Conservation (phyloP, 2,329 filamentous ascomycete species). For the Ilyonectria destructans region DNA sequence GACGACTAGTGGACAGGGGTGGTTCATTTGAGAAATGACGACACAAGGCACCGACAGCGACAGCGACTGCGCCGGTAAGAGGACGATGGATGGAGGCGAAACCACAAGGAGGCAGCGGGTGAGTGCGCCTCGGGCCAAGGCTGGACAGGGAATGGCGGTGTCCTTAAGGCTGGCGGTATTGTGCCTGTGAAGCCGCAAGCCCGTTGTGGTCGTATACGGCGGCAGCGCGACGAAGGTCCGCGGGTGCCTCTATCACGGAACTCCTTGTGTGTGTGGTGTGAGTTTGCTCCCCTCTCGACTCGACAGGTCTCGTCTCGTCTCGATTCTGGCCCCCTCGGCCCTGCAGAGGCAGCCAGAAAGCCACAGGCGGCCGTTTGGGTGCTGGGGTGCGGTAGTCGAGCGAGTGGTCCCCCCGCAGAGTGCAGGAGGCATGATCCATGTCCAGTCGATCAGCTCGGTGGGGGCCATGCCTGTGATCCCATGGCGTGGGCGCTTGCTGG, state of each 20-base stretch:
- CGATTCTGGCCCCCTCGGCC: background rate
- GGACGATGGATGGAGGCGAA: background rate
- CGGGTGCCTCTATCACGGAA: background rate
- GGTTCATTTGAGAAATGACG: constrained; percentile 23
- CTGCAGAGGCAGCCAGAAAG: constrained; percentile 6
- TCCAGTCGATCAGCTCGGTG: constrained; percentile 32
- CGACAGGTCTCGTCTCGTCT: background rate
- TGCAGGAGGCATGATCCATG: constrained; percentile 32
- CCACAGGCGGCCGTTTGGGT: background rate
- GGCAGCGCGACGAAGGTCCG: background rate
- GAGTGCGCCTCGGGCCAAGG: constrained; percentile 5
- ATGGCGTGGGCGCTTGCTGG: constrained; percentile 26
- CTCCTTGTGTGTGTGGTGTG: constrained; percentile 15
- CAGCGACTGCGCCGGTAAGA: background rate
- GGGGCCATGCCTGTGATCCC: constrained; percentile 27
- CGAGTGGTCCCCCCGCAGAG: constrained; percentile 2
- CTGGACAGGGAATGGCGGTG: background rate
- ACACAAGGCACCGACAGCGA: constrained; percentile 20
- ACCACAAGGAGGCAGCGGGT: constrained; percentile 5
- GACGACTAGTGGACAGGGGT: constrained; percentile 14
- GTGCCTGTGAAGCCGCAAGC: background rate
- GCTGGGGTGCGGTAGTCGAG: background rate
- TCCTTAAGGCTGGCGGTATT: constrained; percentile 3
- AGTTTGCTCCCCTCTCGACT: background rate
- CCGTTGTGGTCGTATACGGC: background rate